Percentiles rank a stretch among this genome's conserved stretches.
phyloP scores from a whole-genome alignment of 2,329 filamentous ascomycete genomes.

The Aspergillus fischeri region DNA sequence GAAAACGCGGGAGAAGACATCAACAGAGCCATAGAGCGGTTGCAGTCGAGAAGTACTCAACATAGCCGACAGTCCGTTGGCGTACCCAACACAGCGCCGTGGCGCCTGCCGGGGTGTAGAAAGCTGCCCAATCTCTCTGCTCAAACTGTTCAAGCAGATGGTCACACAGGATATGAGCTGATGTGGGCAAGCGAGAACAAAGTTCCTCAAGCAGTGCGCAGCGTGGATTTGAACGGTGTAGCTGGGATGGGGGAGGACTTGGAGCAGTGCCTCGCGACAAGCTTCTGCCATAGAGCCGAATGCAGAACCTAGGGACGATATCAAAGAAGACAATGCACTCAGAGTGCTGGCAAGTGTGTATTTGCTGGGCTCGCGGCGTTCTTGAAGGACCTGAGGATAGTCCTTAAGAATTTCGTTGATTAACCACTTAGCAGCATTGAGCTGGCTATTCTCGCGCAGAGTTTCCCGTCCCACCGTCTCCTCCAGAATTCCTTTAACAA shows the following conservation, averaged over 20 bases:
- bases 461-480: constrained; percentile 76
- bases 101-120: constrained; percentile 71
- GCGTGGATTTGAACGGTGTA: constrained; percentile 93
- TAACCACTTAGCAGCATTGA: constrained; percentile 73
- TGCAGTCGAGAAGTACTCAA: constrained; percentile 84
- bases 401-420: constrained; percentile 90
- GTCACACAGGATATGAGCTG: constrained; percentile 88
- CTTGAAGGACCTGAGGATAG: constrained; percentile 83
- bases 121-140: constrained; percentile 76
- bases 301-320: constrained; percentile 76
- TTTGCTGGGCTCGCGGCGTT: constrained; percentile 84
- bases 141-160: constrained; percentile 94
- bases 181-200: constrained; percentile 86
- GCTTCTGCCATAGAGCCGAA: constrained; percentile 72
- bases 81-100: constrained; percentile 81
- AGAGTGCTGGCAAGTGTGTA: constrained; percentile 75
- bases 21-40: constrained; percentile 88
- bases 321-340: constrained; percentile 73
- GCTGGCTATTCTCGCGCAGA: constrained; percentile 83
- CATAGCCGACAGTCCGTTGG: constrained; percentile 84
- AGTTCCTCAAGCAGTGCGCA: constrained; percentile 77
- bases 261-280: constrained; percentile 81
- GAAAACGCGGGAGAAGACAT: constrained; percentile 87
- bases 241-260: constrained; percentile 89
- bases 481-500: constrained; percentile 77